phyloP scores from a whole-genome alignment of 768 basidiomycete genomes.

The Coprinopsis sp. region DNA sequence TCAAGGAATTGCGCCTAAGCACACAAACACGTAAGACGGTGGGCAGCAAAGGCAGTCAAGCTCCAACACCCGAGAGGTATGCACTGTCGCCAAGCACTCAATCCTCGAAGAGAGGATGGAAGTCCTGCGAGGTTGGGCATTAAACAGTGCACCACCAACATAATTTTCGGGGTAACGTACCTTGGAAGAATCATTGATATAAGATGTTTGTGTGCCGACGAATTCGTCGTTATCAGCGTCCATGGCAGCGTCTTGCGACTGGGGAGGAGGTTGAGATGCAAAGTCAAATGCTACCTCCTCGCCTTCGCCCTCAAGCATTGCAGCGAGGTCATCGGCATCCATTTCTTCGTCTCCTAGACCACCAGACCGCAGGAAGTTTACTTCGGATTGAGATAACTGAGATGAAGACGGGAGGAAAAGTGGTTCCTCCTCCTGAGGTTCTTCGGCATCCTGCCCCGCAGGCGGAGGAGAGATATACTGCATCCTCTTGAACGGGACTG shows the following conservation, averaged over 20 bases:
- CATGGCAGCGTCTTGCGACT: conserved; percentile 21
- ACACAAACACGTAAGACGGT: no score
- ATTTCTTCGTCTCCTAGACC: conserved; percentile 68
- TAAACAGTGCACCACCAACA: background rate
- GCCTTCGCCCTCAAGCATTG: conserved; percentile 55
- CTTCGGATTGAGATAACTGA: conserved; percentile 56
- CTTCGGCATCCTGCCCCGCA: conserved; percentile 16
- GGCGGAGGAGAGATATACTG: conserved; percentile 13
- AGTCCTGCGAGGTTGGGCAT: conserved; percentile 25
- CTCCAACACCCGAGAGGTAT: conserved; percentile 20
- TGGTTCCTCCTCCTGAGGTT: conserved; percentile 21
- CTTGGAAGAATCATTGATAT: conserved; percentile 19
- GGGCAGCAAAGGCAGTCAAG: no score
- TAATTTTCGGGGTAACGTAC: conserved; percentile 15
- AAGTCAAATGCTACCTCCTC: conserved; percentile 47
- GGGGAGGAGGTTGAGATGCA: conserved; percentile 23
- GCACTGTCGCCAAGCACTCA: conserved; percentile 16
- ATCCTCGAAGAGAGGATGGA: conserved; percentile 51
- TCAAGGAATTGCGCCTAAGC: no score
- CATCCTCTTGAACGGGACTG: conserved; percentile 1
- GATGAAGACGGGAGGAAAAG: conserved; percentile 49
- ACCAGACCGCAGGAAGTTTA: conserved; percentile 49
- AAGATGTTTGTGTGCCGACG: conserved; percentile 35
- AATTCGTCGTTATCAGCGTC: conserved; percentile 37
- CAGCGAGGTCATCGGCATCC: conserved; percentile 55